Conservation (phyloP, 495 filamentous ascomycete genomes). For the Aspergillus diversus region DNA sequence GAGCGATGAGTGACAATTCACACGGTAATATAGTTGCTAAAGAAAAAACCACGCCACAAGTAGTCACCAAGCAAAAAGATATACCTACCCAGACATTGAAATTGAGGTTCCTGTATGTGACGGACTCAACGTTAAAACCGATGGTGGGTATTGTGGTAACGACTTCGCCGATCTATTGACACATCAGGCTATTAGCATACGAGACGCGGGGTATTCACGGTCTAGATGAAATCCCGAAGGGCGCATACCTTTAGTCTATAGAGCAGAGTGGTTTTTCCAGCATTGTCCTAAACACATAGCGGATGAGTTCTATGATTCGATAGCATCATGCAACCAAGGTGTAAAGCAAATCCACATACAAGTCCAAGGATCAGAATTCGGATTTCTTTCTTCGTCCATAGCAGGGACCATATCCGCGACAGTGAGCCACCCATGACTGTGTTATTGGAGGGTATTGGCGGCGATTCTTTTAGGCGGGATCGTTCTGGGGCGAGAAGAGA, state of each 20-base stretch:
- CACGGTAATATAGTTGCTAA: neutral
- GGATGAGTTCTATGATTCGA: constrained; percentile 25
- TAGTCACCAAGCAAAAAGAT: neutral
- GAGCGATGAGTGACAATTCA: constrained; percentile 15
- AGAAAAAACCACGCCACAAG: neutral
- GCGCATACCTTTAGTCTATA: constrained; percentile 89
- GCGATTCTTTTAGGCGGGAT: constrained; percentile 9
- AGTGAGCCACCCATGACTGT: constrained; percentile 76
- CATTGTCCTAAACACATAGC: constrained; percentile 75
- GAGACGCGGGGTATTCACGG: neutral
- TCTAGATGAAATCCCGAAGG: neutral
- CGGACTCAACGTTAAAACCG: constrained; percentile 98
- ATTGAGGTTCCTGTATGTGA: constrained; percentile 95
- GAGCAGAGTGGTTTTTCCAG: constrained; percentile 94
- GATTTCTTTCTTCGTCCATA: constrained; percentile 97
- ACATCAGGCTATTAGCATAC: constrained; percentile 25
- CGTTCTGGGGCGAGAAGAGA: neutral
- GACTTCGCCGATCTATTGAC: constrained; percentile 86
- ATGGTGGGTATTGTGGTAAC: constrained; percentile 99
- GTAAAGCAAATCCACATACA: constrained; percentile 54
- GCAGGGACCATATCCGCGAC: constrained; percentile 72
- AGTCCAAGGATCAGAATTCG: constrained; percentile 94
- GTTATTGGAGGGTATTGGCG: constrained; percentile 18
- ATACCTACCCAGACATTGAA: constrained; percentile 91
- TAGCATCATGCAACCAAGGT: constrained; percentile 5